phyloP scores from a whole-genome alignment of 2,329 filamentous ascomycete species.

The Botryotinia narcissicola region DNA sequence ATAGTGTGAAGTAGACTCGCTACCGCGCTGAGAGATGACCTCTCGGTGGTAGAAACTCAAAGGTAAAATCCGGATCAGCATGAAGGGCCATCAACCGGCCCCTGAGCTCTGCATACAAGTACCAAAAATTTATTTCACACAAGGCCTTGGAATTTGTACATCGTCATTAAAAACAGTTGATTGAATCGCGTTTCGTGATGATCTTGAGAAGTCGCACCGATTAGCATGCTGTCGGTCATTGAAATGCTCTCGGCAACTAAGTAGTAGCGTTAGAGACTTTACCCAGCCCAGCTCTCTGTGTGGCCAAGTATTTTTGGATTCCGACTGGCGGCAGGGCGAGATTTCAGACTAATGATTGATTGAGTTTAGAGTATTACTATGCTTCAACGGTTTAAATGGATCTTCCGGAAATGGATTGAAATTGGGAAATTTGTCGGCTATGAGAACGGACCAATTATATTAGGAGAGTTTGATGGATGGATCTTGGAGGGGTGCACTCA shows the following conservation, averaged over 20 bases:
- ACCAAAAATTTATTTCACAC: not conserved
- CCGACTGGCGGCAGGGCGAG: not conserved
- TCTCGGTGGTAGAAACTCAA: not conserved
- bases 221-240: conserved; percentile 11
- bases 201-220: conserved; percentile 12
- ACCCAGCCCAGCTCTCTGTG: conserved; percentile 1
- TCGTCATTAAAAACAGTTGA: not conserved
- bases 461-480: not conserved
- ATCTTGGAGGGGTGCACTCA: conserved; percentile 10
- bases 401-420: not conserved
- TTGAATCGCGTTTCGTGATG: not conserved
- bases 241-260: not conserved
- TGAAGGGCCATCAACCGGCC: conserved; percentile 5
- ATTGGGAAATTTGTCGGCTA: conserved; percentile 8
- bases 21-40: conserved; percentile 2
- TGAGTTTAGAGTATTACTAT: not conserved
- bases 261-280: not conserved
- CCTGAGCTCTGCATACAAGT: conserved; percentile 1
- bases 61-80: not conserved
- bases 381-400: conserved; percentile 12
- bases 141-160: not conserved
- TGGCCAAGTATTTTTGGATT: conserved; percentile 9
- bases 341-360: not conserved
- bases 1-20: not conserved
- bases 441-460: not conserved